These are phyloP conservation scores for Coniochaeta prunicola DNA, from an alignment of 2,329 filamentous ascomycete species.

Conservation along the genomic window DNA sequence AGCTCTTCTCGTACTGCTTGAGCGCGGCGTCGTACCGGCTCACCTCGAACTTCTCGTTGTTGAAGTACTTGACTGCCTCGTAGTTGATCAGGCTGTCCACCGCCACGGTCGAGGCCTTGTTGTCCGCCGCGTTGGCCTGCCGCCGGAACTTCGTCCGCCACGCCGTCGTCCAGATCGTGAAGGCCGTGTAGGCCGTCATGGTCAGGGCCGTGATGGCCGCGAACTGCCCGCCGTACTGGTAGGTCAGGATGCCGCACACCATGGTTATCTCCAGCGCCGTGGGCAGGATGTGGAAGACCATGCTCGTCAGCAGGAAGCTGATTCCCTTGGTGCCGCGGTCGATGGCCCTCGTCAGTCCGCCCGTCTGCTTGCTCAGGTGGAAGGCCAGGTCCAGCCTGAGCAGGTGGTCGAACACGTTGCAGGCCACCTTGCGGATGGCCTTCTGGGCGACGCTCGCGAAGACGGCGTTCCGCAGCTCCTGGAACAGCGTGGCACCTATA, in stretches of 20 bases:
- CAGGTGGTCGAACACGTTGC: constrained; percentile 88
- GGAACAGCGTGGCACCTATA: constrained; percentile 82
- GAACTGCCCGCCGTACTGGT: constrained; percentile 88
- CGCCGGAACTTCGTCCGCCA: constrained; percentile 97
- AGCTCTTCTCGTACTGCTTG: constrained; percentile 80
- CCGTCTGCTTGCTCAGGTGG: constrained; percentile 89
- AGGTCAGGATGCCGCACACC: constrained; percentile 94
- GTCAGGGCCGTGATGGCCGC: constrained; percentile 84
- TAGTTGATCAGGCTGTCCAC: constrained; percentile 98
- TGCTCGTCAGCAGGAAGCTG: constrained; percentile 91
- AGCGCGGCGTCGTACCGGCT: constrained; percentile 83
- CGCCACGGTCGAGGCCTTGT: constrained; percentile 87
- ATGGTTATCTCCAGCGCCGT: constrained; percentile 90
- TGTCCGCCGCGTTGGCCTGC: constrained; percentile 93
- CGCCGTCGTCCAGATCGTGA: constrained; percentile 91
- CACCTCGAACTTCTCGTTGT: constrained; percentile 95
- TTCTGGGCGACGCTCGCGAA: constrained; percentile 97
- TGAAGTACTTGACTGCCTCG: constrained; percentile 98
- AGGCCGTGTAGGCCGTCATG: constrained; percentile 92
- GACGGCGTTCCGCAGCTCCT: constrained; percentile 90
- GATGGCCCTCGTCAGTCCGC: constrained; percentile 86
- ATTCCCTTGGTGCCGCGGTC: constrained; percentile 98
- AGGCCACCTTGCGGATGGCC: constrained; percentile 83
- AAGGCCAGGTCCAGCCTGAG: constrained; percentile 87
- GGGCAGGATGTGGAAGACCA: constrained; percentile 96